Evolutionary conservation across 2,329 filamentous ascomycete species (phyloP), one percentile per base, ranked within the genome.

Genomic region (Myriosclerotinia curreyana): DNA sequence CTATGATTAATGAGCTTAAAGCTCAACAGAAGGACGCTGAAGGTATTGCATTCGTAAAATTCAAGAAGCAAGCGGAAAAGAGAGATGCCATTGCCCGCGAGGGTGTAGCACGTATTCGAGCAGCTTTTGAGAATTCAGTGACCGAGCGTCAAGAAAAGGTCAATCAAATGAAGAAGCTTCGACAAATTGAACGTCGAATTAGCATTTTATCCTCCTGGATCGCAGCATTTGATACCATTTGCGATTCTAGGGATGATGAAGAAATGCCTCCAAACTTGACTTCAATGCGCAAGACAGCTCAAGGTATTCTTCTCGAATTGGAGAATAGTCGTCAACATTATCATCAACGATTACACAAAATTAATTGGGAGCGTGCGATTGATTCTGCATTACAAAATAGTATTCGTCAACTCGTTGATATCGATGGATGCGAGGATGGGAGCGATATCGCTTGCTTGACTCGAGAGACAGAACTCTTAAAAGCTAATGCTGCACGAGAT

Each of bases 1-100:
- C 87, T n/a, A 78, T 97, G 73, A 99, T 99, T 76, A 96, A 96
- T 71, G 93, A 98, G 75, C 84, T 99, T 63, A 92, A 95, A 78
- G 90, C 90, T 34, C 91, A 97, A 75, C 92, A 96, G 74, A 96
- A 92, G 75, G 91, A 98, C 64, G 88, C 88, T 5, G 95, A 98
- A 74, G 85, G 84, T 46, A 80, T 86, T 4, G 92, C 92, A 58
- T 94, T 94, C 70, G 82, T 85, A 70, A 98, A 98, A 74, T 96
- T 97, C 79, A 88, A 88, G 71, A 97, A 96, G 77, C 91, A 96
- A 71, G 86, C 84, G 64, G 91, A 95, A 74, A 97, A 96, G 81
- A 86, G 90, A 67, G 90, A 95, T 60, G 79, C 79, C 11, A 83
- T 91, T 17, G 82, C 88, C 7, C 86, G 87, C 14, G 95, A 98